Conservation (phyloP, 495 filamentous ascomycete species). For the Ascobolus immersus region DNA sequence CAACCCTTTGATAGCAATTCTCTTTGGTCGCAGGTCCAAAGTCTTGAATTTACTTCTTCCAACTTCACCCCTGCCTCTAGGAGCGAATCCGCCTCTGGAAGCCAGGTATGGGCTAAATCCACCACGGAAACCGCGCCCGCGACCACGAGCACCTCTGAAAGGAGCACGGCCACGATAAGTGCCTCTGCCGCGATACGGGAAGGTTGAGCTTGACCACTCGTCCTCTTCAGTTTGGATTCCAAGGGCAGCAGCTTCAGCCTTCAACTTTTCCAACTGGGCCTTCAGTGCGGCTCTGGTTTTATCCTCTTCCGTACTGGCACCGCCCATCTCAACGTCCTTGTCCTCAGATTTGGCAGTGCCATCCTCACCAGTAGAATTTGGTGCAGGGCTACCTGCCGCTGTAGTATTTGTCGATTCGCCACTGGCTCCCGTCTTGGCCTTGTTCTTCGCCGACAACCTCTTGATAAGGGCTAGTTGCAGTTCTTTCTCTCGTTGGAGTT, state of each 20-base stretch:
- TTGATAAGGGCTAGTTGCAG: too few species aligned
- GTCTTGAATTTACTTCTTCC: conserved; percentile 35
- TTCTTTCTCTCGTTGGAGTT: conserved; percentile 45
- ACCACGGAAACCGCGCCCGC: conserved; percentile 22
- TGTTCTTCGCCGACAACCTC: conserved; percentile 36
- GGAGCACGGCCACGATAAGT: conserved; percentile 17
- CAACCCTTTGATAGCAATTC: conserved; percentile 43
- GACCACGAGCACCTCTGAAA: conserved; percentile 19
- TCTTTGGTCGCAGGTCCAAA: conserved; percentile 68
- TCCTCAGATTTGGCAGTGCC: conserved; percentile 9
- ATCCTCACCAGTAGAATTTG: conserved; percentile 14
- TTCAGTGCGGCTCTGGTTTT: conserved; percentile 40
- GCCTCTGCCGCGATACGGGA: conserved; percentile 20
- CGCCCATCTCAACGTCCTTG: conserved; percentile 28
- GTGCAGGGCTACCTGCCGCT: conserved; percentile 3
- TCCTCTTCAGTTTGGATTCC: conserved; percentile 38
- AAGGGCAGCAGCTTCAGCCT: conserved; percentile 59
- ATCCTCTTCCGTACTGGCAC: conserved; percentile 34
- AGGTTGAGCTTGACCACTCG: conserved; percentile 19
- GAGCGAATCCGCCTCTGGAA: conserved; percentile 25
- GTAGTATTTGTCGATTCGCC: conserved; percentile 8
- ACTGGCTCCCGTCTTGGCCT: conserved; percentile 24
- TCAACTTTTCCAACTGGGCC: conserved; percentile 54
- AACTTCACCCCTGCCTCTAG: conserved; percentile 27
- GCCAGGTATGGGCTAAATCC: conserved; percentile 4